phyloP scores from a whole-genome alignment of 2,329 filamentous ascomycete species.

The Colletotrichum filicis region DNA sequence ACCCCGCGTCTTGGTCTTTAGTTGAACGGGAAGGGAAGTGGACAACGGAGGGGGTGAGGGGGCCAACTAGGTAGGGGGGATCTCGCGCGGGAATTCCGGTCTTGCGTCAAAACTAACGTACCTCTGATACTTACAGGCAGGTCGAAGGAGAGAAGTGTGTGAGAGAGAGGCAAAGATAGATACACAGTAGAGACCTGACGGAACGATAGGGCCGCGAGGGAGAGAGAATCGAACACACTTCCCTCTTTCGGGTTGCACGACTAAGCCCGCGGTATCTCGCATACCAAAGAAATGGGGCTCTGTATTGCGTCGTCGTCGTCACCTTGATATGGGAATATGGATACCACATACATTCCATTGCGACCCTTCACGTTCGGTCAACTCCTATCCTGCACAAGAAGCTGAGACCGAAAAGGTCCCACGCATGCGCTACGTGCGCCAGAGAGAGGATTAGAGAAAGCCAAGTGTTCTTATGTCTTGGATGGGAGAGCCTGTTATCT shows the following conservation, averaged over 20 bases:
- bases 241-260: neutral
- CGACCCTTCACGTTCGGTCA: neutral
- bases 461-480: conserved; percentile 14
- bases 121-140: neutral
- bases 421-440: neutral
- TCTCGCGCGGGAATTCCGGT: neutral
- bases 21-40: conserved; percentile 1
- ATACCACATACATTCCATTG: neutral
- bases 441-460: conserved; percentile 2
- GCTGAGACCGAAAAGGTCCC: neutral
- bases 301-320: neutral
- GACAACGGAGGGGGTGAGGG: neutral
- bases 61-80: too few relatives aligned
- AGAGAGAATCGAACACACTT: neutral
- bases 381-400: neutral
- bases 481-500: conserved; percentile 19
- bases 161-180: neutral
- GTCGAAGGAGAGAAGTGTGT: neutral
- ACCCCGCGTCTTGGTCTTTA: conserved; percentile 29
- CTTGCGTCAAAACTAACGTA: neutral
- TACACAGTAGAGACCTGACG: neutral
- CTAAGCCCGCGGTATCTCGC: neutral
- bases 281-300: neutral
- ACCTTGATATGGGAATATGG: neutral
- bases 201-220: neutral